Base-by-base conservation (phyloP, 306 rosid species). In the Senna tora region DNA sequence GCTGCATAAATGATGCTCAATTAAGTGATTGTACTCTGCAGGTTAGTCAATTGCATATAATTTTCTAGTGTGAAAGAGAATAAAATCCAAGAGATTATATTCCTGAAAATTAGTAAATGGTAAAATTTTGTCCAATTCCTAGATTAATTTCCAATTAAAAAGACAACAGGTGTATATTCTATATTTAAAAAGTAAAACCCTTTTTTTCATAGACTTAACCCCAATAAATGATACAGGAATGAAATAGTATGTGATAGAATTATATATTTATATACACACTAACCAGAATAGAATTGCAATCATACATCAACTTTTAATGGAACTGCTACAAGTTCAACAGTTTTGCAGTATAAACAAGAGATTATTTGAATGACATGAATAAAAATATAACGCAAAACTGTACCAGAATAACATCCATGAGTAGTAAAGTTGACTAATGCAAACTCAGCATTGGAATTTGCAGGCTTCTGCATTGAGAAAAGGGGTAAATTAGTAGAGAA, bases 331-430 rank as follows among this genome's bases (percentile, higher is more conserved):
- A 61, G 62, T 67, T 67, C 28, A 54, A 38, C 52, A 43, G 46
- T 53, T 30, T 10, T 19, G 51, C 38, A 65, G 21, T 41, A 52
- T 22, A 53, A 58, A 57, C 61, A 67, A 74, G 54, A 34, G 41
- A 75, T 32, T 17, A 67, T 67, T 9, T 69, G 62, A 33, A 57
- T 9, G 69, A 74, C 33, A 69, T 8, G 33, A 34, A 13, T 63
- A 59, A 65, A 77, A 69, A 56, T 77, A 25, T 5, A 20, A 60
- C 34, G 72, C 75, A 85, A 80, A 66, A 43, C 67, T 75, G 22
- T 86, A 94, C 99, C 96, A 77, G 91, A 94, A 83, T 87, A 91
- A 49, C 95, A 87, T 85, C 99, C 99, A 74, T 88, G 97, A 62
- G 97, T 88, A 79, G 85, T 80, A 81, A 73, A 91, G 13, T 86